These are phyloP conservation scores for Eucalyptus leucophloia DNA, from an alignment of 345 rosid genomes.

Conservation along the genomic window DNA sequence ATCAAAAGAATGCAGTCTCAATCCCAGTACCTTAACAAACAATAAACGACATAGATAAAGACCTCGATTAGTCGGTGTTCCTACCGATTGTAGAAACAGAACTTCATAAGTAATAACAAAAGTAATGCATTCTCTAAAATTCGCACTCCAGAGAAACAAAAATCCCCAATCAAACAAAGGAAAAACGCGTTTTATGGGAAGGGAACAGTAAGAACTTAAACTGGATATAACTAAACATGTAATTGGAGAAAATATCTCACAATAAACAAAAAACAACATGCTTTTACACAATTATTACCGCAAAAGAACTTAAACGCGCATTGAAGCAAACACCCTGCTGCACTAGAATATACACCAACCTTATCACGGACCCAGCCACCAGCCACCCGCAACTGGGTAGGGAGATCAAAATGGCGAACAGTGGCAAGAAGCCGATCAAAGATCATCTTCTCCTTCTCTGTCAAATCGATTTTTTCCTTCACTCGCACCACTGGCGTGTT, in stretches of 20 bases:
- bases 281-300: neutral
- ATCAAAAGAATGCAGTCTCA: neutral
- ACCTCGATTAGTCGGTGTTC: neutral
- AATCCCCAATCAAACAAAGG: neutral
- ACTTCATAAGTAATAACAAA: no score
- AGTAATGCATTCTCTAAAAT: neutral
- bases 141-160: neutral
- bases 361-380: constrained; percentile 99
- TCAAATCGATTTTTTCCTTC: constrained; percentile 51
- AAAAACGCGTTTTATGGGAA: neutral
- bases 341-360: constrained; percentile 18
- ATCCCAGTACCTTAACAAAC: neutral
- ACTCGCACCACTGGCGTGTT: constrained; percentile 14
- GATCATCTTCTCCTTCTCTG: constrained; percentile 49
- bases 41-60: neutral
- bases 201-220: neutral
- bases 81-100: neutral
- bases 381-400: constrained; percentile 83
- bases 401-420: constrained; percentile 46
- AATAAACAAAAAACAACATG: neutral
- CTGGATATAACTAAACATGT: neutral
- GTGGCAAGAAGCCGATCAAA: constrained; percentile 65
- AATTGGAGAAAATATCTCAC: neutral
- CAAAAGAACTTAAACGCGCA: neutral
- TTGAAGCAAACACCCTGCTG: neutral